phyloP scores from a whole-genome alignment of 352 stramenopile species.

The Phytophthora idaei region DNA sequence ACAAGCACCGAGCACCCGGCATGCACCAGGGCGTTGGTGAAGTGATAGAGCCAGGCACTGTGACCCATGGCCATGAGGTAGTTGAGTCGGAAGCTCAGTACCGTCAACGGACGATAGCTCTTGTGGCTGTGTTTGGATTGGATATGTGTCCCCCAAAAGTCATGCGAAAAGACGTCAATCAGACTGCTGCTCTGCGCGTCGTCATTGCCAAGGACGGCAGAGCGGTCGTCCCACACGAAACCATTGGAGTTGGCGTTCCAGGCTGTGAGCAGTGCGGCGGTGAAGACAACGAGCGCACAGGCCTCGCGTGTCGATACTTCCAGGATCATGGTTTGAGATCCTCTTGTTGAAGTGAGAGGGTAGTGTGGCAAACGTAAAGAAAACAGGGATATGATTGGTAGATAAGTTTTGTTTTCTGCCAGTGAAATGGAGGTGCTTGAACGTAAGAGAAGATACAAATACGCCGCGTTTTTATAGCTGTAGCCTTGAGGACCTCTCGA shows the following conservation, averaged over 20 bases:
- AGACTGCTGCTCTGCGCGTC: constrained; percentile 54
- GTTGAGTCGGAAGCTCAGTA: constrained; percentile 80
- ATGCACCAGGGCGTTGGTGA: constrained; percentile 81
- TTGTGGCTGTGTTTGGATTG: constrained; percentile 73
- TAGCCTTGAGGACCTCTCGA: constrained; percentile 3
- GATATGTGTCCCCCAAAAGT: constrained; percentile 90
- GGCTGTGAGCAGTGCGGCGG: constrained; percentile 51
- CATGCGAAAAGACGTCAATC: constrained; percentile 66
- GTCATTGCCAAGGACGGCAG: constrained; percentile 69
- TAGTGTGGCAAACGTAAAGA: not conserved
- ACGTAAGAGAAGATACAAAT: constrained; percentile 11
- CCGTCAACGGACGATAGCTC: constrained; percentile 86
- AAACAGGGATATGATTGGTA: not conserved
- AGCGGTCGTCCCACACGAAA: constrained; percentile 92
- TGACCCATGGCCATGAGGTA: constrained; percentile 50
- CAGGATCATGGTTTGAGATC: constrained; percentile 21
- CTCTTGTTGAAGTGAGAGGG: constrained; percentile 9
- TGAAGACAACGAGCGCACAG: constrained; percentile 25
- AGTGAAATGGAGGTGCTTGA: constrained; percentile 1
- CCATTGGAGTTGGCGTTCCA: constrained; percentile 59
- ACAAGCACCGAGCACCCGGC: constrained; percentile 61
- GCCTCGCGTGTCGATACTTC: constrained; percentile 22
- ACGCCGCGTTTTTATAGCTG: constrained; percentile 36
- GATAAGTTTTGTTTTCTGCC: constrained; percentile 8
- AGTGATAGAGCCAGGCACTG: constrained; percentile 68